phyloP scores from a whole-genome alignment of 73 alveolate species.

The Paramecium sexaurelia region DNA sequence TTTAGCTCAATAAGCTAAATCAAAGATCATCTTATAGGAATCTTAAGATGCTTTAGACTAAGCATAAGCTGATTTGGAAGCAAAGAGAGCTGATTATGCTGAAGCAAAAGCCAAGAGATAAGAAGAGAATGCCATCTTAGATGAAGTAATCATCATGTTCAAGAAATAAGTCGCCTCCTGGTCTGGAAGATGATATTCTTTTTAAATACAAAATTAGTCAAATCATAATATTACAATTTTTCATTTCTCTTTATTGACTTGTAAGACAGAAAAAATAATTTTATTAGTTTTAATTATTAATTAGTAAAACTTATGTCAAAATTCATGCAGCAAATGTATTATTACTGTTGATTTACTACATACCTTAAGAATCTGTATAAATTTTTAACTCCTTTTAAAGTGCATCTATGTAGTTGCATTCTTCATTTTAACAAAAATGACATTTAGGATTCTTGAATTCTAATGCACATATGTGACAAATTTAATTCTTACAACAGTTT shows the following conservation, averaged over 20 bases:
- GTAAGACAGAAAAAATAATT: no score
- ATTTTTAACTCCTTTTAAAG: background rate
- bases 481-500: background rate
- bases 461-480: background rate
- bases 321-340: no score
- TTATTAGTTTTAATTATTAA: no score
- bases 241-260: no score
- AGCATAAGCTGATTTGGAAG: conserved; percentile 54
- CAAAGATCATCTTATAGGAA: conserved; percentile 54
- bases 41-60: conserved; percentile 51
- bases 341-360: no score
- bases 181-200: conserved; percentile 49
- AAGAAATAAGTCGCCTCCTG: conserved; percentile 61
- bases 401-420: background rate
- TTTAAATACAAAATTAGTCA: conserved; percentile 23
- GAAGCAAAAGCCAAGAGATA: conserved; percentile 48
- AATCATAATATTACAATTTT: conserved; percentile 19
- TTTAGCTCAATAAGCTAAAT: conserved; percentile 43
- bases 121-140: conserved; percentile 58
- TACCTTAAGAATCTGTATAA: background rate
- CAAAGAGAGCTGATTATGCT: conserved; percentile 46
- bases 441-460: no score
- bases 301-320: no score
- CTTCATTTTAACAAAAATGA: background rate
- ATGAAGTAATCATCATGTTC: conserved; percentile 59